Evolutionary conservation across 2,329 filamentous ascomycete genomes (phyloP), one percentile per base, ranked within the genome.

Genomic region (Penicillium palitans): DNA sequence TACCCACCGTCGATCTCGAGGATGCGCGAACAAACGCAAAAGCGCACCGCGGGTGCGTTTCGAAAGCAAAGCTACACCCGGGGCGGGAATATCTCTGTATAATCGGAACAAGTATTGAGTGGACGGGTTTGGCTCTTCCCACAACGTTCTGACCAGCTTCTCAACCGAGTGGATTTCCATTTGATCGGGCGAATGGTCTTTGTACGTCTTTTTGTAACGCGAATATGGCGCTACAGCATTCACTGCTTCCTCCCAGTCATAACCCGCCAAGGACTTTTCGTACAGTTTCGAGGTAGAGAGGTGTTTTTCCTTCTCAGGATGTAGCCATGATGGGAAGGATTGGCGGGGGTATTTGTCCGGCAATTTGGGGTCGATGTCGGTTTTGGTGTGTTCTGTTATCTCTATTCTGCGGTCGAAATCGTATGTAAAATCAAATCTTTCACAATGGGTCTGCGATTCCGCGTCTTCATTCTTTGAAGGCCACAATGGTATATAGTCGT

Each of bases 11-110:
- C 71, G 70, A 41, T 76, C 68, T 10, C 61, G 67, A 13, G 78
- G 77, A 46, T 84, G 82, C 21, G 89, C 87, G 61, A 96, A 84
- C 42, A 87, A 83, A 55, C 84, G 85, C 52, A 96, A 78, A 21
- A 96, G 78, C 8, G 79, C 74, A 53, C 87, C 85, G 19, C 92
- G 84, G 48, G 86, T 76, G 5, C 69, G 59, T 21, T 76, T 71
- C 2, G 75, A 72, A 7, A 88, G 73, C 58, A 81, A 81, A 10
- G 79, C 72, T 0, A 86, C 77, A 27, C 84, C 80, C 0, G 84
- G 85, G 5, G 76, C 68, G 3, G 80, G 83, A 6, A 88, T 74
- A 17, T 72, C 68, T 61, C 77, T 76, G 70, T 87, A 88, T 0
- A 79, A 73, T 15, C 78, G 70, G 68, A 81, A 87, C 6, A 87